phyloP scores from a whole-genome alignment of 2,329 filamentous ascomycete genomes.

The Colletotrichum sp. region DNA sequence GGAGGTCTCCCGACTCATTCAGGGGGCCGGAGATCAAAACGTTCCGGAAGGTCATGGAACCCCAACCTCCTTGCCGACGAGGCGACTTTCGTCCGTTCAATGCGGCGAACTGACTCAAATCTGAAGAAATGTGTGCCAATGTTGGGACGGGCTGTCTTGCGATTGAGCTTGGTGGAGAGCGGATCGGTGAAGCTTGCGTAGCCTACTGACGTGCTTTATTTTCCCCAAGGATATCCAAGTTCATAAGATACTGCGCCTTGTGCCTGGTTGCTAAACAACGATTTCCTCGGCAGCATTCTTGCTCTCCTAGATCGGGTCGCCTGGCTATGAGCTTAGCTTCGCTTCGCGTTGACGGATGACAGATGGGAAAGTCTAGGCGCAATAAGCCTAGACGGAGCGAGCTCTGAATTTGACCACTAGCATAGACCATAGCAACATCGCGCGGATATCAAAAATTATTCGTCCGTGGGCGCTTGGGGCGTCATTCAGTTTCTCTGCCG shows the following conservation, averaged over 20 bases:
- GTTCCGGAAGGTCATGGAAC: constrained; percentile 19
- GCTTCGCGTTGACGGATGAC: not conserved
- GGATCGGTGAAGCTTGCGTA: not conserved
- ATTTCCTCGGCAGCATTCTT: not conserved
- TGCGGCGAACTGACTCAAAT: constrained; percentile 3
- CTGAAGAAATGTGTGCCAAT: not conserved
- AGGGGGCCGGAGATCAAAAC: constrained; percentile 4
- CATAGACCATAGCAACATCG: not conserved
- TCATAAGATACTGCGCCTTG: not conserved
- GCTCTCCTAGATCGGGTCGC: not conserved
- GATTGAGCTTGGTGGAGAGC: not conserved
- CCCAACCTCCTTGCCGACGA: not conserved
- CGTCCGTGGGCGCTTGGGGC: not conserved
- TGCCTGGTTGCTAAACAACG: not conserved
- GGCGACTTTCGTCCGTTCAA: constrained; percentile 7
- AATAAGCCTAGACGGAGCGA: not conserved
- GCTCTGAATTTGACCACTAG: not conserved
- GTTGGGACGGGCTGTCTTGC: not conserved
- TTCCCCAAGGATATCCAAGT: not conserved
- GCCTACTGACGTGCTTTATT: not conserved
- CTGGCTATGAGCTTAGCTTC: not conserved
- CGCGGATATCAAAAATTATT: not conserved
- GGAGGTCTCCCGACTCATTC: not conserved
- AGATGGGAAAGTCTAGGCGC: not conserved
- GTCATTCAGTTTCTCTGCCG: not conserved